Base-by-base conservation (phyloP, 495 filamentous ascomycete species). In the Podospora comata region DNA sequence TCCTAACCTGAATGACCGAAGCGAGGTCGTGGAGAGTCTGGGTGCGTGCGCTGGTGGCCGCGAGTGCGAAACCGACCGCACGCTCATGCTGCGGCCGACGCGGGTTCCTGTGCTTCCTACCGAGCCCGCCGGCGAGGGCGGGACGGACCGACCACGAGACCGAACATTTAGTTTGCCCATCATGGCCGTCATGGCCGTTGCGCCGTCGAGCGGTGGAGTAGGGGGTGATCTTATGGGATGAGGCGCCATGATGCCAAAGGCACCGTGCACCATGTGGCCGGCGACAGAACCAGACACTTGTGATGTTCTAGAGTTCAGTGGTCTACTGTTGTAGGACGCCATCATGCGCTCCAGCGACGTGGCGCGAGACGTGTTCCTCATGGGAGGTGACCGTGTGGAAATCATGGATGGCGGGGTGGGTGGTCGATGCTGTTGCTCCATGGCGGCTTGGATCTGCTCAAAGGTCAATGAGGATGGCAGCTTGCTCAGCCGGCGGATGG, bases 401-500 rank as follows among this genome's bases (percentile, higher is more conserved):
- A 69, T 66, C 27, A 77, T 78, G 0, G 75, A 77, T 4, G 78
- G 77, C 13, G 78, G 79, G 18, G 74, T 77, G 2, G 76, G 77
- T 18, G 75, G 76, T 26, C 73, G 60, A 69, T 71, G 69, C 23
- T 58, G 74, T 70, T 72, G 75, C 66, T 60, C 76, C 66, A 72
- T 69, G 61, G 65, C 69, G 34, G 69, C 73, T 65, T 64, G 68
- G 28, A 81, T 60, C 28, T 81, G 77, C 32, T 80, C 79, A 60
- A 81, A 79, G 1, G 69, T 74, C 70, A 79, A 64, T 27, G 71
- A 68, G 4, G 76, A 65, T 13, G 79, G 78, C 65, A 79, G 67
- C 60, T 74, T 79, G 75, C 80, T 83, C 44, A 85, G 75, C 30
- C 81, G 73, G 6, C 82, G 76, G 60, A 85, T 82, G 2, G 77